phyloP scores from a whole-genome alignment of 2,329 filamentous ascomycete genomes.

The Cladosporium sp. region DNA sequence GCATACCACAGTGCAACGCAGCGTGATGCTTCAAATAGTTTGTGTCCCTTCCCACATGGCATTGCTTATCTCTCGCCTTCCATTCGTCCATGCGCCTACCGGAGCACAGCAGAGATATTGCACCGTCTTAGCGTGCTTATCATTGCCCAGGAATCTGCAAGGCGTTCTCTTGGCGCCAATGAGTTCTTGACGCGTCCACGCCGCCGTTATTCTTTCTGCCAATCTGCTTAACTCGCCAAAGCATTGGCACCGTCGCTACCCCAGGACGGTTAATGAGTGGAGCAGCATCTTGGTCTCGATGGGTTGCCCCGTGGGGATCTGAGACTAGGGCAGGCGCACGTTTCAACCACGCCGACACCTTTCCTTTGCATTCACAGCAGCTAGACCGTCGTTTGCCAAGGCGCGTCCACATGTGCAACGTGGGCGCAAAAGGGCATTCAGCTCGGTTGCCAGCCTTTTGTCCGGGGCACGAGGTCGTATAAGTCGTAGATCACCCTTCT shows the following conservation, averaged over 20 bases:
- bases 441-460: slow-evolving; percentile 8
- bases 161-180: slow-evolving; percentile 10
- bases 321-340: slow-evolving; percentile 1
- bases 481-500: slow-evolving; percentile 4
- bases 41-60: slow-evolving; percentile 3
- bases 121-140: slow-evolving; percentile 13
- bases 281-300: slow-evolving; percentile 1
- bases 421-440: slow-evolving; percentile 1
- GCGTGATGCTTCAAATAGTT: slow-evolving; percentile 1
- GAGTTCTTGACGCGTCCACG: background rate
- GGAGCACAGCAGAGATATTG: slow-evolving; percentile 8
- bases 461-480: slow-evolving; percentile 10
- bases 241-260: background rate
- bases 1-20: background rate
- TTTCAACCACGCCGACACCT: background rate
- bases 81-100: slow-evolving; percentile 7
- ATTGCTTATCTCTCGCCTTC: slow-evolving; percentile 4
- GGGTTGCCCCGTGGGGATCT: slow-evolving; percentile 4
- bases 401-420: background rate
- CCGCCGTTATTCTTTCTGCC: background rate
- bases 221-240: slow-evolving; percentile 7
- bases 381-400: background rate
- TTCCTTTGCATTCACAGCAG: slow-evolving; percentile 5
- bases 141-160: slow-evolving; percentile 1
- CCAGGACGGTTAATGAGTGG: slow-evolving; percentile 9